phyloP scores from a whole-genome alignment of 768 basidiomycete species.

The Calocera viscosa region DNA sequence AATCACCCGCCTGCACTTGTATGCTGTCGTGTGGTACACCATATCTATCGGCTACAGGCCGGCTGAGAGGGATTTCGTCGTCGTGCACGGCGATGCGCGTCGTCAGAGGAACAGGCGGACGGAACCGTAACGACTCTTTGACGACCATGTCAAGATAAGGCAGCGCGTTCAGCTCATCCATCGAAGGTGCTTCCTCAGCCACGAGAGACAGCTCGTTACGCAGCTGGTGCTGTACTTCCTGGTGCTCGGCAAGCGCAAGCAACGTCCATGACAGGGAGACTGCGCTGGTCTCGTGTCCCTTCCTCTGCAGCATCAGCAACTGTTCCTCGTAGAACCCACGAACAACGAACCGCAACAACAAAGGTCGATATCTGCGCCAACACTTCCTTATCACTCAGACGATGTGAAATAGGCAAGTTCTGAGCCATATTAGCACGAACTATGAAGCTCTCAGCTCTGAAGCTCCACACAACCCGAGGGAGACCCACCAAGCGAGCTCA shows the following conservation, averaged over 20 bases:
- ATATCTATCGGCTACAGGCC: background rate
- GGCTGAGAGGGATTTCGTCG: constrained; percentile 20
- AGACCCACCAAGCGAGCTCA: background rate
- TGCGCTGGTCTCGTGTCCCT: constrained; percentile 24
- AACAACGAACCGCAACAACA: background rate
- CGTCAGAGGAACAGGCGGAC: constrained; percentile 16
- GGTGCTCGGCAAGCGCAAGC: constrained; percentile 5
- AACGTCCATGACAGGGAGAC: constrained; percentile 21
- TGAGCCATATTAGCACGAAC: constrained; percentile 44
- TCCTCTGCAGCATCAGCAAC: constrained; percentile 2
- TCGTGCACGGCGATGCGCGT: constrained; percentile 16
- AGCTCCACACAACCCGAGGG: background rate
- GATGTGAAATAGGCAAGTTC: constrained; percentile 29
- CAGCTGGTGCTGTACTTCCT: constrained; percentile 5
- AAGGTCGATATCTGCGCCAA: constrained; percentile 36
- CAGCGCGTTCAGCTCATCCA: constrained; percentile 14
- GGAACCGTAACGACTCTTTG: constrained; percentile 19
- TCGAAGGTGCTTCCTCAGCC: background rate
- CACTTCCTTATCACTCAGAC: constrained; percentile 40
- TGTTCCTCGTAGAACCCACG: background rate
- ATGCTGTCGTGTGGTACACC: constrained; percentile 32
- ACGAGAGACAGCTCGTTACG: constrained; percentile 14
- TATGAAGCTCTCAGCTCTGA: constrained; percentile 18
- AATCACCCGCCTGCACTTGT: constrained; percentile 14
- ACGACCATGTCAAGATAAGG: constrained; percentile 19